phyloP scores from a whole-genome alignment of 257 asterid genomes.

The Paulownia fortunei region DNA sequence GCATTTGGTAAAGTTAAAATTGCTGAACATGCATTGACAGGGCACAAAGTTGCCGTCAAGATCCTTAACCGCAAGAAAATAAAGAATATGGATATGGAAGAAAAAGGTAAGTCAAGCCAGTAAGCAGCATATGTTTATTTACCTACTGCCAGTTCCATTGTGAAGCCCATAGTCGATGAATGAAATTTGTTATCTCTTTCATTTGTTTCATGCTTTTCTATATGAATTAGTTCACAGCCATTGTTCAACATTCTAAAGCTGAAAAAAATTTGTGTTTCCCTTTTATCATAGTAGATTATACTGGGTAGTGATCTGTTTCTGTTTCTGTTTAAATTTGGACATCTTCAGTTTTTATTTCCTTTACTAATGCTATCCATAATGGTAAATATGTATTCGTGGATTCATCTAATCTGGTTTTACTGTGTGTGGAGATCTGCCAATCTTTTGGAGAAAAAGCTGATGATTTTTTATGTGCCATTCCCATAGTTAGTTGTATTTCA shows the following conservation, averaged over 20 bases:
- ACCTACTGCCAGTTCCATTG: background rate
- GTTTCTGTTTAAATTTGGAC: conserved; percentile 3
- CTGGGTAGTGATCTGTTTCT: background rate
- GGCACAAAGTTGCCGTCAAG: conserved; percentile 92
- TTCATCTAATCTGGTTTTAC: conserved; percentile 6
- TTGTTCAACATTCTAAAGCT: background rate
- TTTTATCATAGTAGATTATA: background rate
- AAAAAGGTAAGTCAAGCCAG: conserved; percentile 58
- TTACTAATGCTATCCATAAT: background rate
- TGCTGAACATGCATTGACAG: conserved; percentile 84
- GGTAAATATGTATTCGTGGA: background rate
- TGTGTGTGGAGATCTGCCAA: conserved; percentile 3
- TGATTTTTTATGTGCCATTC: background rate
- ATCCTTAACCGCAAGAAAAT: conserved; percentile 91
- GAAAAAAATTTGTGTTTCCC: background rate
- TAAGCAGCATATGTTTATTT: conserved; percentile 19
- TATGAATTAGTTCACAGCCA: background rate
- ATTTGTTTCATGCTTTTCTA: background rate
- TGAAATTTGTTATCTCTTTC: background rate
- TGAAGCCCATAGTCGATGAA: background rate
- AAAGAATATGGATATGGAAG: conserved; percentile 95
- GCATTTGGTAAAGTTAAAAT: conserved; percentile 90
- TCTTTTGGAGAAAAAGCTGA: background rate
- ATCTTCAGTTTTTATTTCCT: background rate
- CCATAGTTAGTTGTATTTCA: background rate